These are phyloP conservation scores for Monascus ruber DNA, from an alignment of 2,329 filamentous ascomycete genomes.

Conservation along the genomic window DNA sequence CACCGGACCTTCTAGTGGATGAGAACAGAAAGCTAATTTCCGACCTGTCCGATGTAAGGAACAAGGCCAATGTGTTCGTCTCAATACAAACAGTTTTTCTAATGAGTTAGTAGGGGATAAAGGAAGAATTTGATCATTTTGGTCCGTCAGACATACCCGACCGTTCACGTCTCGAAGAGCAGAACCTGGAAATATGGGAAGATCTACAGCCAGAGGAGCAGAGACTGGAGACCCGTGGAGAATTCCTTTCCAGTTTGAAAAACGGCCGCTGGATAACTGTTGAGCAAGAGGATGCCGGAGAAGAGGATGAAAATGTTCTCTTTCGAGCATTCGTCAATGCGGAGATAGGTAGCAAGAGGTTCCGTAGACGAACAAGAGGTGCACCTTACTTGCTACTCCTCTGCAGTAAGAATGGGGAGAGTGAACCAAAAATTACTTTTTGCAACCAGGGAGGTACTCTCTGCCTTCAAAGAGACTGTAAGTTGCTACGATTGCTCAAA, in stretches of 20 bases:
- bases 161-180: constrained; percentile 8
- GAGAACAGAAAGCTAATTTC: constrained; percentile 21
- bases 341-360: constrained; percentile 18
- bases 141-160: constrained; percentile 16
- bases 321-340: constrained; percentile 22
- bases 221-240: constrained; percentile 4
- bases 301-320: constrained; percentile 19
- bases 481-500: constrained; percentile 2
- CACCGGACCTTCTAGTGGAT: constrained; percentile 11
- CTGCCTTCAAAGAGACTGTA: constrained; percentile 18
- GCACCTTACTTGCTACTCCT: constrained; percentile 23
- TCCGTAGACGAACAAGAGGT: constrained; percentile 18
- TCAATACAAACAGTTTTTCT: too few relatives aligned
- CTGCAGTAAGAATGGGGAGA: constrained; percentile 18
- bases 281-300: constrained; percentile 19
- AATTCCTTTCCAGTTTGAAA: constrained; percentile 9
- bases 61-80: too few relatives aligned
- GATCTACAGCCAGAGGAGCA: constrained; percentile 17
- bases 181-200: constrained; percentile 19
- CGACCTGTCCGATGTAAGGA: constrained; percentile 17
- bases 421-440: constrained; percentile 19
- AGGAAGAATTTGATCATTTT: constrained; percentile 17
- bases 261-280: constrained; percentile 19
- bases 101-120: constrained; percentile 10
- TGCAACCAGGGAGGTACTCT: constrained; percentile 23